These are phyloP conservation scores for Tulasnella sp. DNA, from an alignment of 768 basidiomycete species.

Conservation along the genomic window DNA sequence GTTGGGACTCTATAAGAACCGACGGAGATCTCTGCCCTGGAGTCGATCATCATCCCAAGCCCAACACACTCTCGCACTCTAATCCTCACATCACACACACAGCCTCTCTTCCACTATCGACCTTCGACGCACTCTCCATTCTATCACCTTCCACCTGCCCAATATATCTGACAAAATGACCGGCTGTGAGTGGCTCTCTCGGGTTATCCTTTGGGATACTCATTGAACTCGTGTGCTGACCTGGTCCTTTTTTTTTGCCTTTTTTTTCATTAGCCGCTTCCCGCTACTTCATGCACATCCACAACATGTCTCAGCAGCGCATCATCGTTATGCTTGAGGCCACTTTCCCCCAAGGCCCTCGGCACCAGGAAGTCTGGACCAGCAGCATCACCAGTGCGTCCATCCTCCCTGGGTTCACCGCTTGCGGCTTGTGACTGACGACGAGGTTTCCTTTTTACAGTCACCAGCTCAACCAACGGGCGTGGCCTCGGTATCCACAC, in stretches of 20 bases:
- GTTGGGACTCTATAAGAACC: background rate
- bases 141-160: background rate
- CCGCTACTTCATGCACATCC: constrained; percentile 15
- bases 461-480: background rate
- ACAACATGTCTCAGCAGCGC: constrained; percentile 2
- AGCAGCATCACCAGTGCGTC: constrained; percentile 10
- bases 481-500: background rate
- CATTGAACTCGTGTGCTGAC: background rate
- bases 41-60: background rate
- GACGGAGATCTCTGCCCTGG: background rate
- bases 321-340: background rate
- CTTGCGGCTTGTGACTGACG: background rate
- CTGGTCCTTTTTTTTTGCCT: background rate
- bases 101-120: background rate
- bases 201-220: background rate
- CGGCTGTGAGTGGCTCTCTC: background rate
- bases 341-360: constrained; percentile 12
- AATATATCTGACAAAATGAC: background rate
- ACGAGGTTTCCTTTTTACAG: background rate
- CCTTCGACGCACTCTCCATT: background rate
- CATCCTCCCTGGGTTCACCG: background rate
- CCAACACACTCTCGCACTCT: background rate
- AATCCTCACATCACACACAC: background rate
- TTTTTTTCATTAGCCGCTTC: background rate
- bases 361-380: constrained; percentile 16